Percentiles rank a stretch among this genome's conserved stretches.
Evolutionary conservation across 1,284 basidiomycete species (phyloP).

Genomic region (Puccinia triticina): DNA sequence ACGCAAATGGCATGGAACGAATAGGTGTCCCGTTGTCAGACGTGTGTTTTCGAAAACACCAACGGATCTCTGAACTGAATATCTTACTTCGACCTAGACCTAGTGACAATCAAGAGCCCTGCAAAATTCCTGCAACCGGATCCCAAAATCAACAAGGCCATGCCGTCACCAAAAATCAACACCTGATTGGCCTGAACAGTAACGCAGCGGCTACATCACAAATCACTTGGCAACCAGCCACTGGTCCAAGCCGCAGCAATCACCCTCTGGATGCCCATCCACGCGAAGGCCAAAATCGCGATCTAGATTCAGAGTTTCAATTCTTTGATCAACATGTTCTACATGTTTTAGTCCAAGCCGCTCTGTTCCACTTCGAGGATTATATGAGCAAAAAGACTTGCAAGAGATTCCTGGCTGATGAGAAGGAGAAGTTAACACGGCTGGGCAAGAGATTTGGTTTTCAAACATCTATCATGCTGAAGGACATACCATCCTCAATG

Average conservation of each 20-base stretch:
- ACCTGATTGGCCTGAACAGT: background rate
- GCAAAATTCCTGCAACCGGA: background rate
- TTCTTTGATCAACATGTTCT: constrained; percentile 6
- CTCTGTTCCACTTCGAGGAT: constrained; percentile 8
- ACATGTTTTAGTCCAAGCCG: background rate
- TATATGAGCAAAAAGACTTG: constrained; percentile 2
- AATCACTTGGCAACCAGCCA: background rate
- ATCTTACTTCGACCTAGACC: background rate
- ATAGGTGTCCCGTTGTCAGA: background rate
- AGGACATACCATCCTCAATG: background rate
- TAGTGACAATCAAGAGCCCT: background rate
- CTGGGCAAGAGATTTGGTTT: background rate
- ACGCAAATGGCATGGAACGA: background rate
- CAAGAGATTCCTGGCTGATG: background rate
- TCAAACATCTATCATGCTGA: background rate
- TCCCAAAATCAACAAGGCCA: background rate
- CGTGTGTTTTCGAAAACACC: background rate
- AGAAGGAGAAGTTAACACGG: background rate
- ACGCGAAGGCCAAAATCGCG: background rate
- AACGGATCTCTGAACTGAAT: background rate
- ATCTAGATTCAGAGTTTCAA: background rate
- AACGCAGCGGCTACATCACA: background rate
- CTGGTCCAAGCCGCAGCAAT: background rate
- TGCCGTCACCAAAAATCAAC: background rate
- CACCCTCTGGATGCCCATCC: background rate